A percentile compares a stretch with the other conserved stretches of the same genome.
Conservation (phyloP, 75 land plant genomes). For the Gnetum montanum region DNA sequence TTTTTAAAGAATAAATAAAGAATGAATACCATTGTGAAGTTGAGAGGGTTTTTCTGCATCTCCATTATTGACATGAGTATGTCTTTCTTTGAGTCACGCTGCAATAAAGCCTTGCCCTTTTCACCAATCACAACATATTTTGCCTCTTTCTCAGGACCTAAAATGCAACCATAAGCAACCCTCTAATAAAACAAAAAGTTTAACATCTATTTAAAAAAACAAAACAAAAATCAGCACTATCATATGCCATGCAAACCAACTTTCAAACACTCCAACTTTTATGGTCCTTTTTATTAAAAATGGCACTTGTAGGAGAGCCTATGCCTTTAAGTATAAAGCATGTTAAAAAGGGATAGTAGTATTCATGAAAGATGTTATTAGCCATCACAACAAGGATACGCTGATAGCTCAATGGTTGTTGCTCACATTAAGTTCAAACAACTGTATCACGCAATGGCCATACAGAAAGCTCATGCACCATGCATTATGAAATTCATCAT, state of each 20-base stretch:
- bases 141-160: conserved; percentile 66
- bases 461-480: too few relatives aligned
- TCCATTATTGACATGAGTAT: conserved; percentile 60
- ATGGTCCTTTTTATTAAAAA: not conserved
- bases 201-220: too few relatives aligned
- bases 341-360: too few relatives aligned
- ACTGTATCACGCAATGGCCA: too few relatives aligned
- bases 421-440: too few relatives aligned
- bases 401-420: too few relatives aligned
- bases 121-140: conserved; percentile 85
- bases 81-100: conserved; percentile 74
- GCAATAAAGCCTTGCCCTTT: conserved; percentile 76
- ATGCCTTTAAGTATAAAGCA: too few relatives aligned
- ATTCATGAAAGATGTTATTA: too few relatives aligned
- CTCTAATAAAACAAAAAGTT: too few relatives aligned
- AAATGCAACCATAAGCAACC: too few relatives aligned
- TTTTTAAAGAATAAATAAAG: not conserved
- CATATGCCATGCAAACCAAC: not conserved
- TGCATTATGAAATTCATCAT: too few relatives aligned
- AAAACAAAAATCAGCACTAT: not conserved
- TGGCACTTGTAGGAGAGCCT: not conserved
- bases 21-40: conserved; percentile 66
- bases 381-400: too few relatives aligned
- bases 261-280: not conserved
- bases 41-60: conserved; percentile 80